Evolutionary conservation across 164 flowering plant species (phyloP).

Genomic region (Berberis vulgaris): DNA sequence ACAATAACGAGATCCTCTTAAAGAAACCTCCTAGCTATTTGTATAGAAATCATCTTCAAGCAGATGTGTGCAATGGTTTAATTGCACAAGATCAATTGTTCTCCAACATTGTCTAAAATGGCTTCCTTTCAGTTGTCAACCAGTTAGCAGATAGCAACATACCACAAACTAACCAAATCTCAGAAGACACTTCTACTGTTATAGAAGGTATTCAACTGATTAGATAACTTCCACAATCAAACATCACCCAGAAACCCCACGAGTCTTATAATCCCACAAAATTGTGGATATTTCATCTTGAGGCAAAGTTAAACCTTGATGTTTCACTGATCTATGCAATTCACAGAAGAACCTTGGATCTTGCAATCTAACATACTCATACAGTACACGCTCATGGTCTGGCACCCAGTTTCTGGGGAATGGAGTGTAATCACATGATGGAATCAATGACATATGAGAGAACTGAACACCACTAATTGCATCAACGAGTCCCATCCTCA

Average conservation of each 20-base stretch:
- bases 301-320: constrained; percentile 50
- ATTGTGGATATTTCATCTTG: constrained; percentile 72
- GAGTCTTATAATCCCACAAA: constrained; percentile 73
- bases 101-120: too few relatives aligned
- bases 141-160: too few relatives aligned
- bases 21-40: too few relatives aligned
- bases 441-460: constrained; percentile 81
- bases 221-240: too few relatives aligned
- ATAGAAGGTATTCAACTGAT: too few relatives aligned
- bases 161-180: too few relatives aligned
- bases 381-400: constrained; percentile 64
- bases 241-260: constrained; percentile 26
- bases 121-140: too few relatives aligned
- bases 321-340: constrained; percentile 56
- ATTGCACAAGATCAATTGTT: too few relatives aligned
- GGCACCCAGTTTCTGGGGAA: constrained; percentile 88
- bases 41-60: too few relatives aligned
- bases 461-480: constrained; percentile 84
- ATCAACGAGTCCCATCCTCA: constrained; percentile 92
- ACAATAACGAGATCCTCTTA: too few relatives aligned
- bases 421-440: constrained; percentile 92
- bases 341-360: constrained; percentile 72
- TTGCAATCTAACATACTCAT: constrained; percentile 68
- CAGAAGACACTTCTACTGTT: too few relatives aligned
- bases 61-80: too few relatives aligned